A percentile compares a stretch with the other conserved stretches of the same genome.
phyloP scores from a whole-genome alignment of 805 yeast genomes.

The Candida adriatica region DNA sequence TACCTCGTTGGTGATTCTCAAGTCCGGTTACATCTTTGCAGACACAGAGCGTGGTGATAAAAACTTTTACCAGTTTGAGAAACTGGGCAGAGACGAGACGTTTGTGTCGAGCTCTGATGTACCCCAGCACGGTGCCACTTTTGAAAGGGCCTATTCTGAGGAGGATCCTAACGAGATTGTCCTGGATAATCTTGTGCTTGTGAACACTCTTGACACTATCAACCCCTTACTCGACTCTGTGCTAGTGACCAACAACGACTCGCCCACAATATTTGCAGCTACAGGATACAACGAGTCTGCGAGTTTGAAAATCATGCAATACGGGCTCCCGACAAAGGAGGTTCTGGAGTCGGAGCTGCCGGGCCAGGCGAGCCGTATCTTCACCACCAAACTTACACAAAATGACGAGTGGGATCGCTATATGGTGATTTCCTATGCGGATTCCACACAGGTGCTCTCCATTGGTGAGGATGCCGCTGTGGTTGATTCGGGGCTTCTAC shows the following conservation, averaged over 20 bases:
- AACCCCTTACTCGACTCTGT: constrained; percentile 47
- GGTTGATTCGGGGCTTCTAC: constrained; percentile 53
- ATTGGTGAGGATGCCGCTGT: constrained; percentile 78
- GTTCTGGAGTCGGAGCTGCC: constrained; percentile 77
- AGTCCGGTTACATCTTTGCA: constrained; percentile 70
- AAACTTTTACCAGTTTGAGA: constrained; percentile 69
- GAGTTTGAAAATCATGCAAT: constrained; percentile 38
- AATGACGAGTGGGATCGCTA: constrained; percentile 50
- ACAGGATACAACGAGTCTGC: constrained; percentile 40
- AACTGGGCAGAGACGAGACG: constrained; percentile 56
- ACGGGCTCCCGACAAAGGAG: constrained; percentile 55
- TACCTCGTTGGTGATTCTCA: constrained; percentile 50
- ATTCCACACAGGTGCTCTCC: constrained; percentile 64
- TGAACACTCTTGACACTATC: no score
- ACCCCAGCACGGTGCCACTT: constrained; percentile 25
- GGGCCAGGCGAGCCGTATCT: constrained; percentile 49
- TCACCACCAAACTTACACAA: constrained; percentile 47
- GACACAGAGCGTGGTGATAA: constrained; percentile 59
- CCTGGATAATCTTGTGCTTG: no score
- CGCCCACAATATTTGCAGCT: constrained; percentile 36
- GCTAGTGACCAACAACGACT: constrained; percentile 24
- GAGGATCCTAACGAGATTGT: constrained; percentile 50
- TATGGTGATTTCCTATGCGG: constrained; percentile 57
- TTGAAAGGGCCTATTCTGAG: constrained; percentile 32
- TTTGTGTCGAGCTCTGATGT: constrained; percentile 24